These are phyloP conservation scores for Primulina tabacum DNA, from an alignment of 257 asterid genomes.

Conservation along the genomic window DNA sequence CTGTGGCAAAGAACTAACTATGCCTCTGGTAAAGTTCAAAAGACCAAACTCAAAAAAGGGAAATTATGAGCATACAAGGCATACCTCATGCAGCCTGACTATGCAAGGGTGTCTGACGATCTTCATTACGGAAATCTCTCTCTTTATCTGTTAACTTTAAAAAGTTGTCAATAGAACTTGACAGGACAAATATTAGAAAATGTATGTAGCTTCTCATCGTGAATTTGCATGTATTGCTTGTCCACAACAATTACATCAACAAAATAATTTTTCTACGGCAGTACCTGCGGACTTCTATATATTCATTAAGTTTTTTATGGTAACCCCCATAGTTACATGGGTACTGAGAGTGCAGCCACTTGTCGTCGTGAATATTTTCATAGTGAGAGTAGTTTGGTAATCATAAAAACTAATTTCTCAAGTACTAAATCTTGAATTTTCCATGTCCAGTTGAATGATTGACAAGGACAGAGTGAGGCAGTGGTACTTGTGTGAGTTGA, in stretches of 20 bases:
- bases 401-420: too few species aligned
- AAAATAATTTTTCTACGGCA: not conserved
- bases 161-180: constrained; percentile 17
- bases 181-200: constrained; percentile 14
- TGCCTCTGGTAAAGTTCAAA: not conserved
- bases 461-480: too few species aligned
- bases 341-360: too few species aligned
- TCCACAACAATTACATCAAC: not conserved
- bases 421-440: too few species aligned
- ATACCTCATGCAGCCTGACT: constrained; percentile 86
- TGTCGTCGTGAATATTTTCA: too few species aligned
- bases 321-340: not conserved
- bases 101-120: constrained; percentile 83
- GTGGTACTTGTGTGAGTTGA: too few species aligned
- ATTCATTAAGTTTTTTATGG: not conserved
- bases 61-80: constrained; percentile 16
- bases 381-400: too few species aligned
- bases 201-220: constrained; percentile 13
- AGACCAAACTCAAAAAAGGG: constrained; percentile 15
- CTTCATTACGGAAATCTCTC: constrained; percentile 94
- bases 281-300: not conserved
- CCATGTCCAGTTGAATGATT: too few species aligned
- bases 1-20: not conserved
- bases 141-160: constrained; percentile 57
- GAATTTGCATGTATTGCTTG: not conserved